Conservation (phyloP, 2,329 filamentous ascomycete genomes). For the Ceratocystis variospora region DNA sequence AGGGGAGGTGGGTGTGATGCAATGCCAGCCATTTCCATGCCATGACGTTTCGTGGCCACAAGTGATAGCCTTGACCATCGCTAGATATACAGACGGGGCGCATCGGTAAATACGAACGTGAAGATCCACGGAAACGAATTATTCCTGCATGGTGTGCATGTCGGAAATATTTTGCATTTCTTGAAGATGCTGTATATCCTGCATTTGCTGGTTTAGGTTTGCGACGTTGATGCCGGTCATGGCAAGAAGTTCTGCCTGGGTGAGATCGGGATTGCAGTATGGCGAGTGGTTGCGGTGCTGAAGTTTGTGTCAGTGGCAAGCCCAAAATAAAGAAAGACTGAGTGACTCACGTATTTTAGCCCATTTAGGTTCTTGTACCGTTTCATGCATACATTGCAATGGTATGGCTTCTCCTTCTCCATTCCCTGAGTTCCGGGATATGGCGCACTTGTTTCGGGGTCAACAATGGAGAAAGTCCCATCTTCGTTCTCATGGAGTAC, state of each 20-base stretch:
- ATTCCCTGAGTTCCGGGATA: slow-evolving; percentile 97
- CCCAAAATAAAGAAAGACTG: neutral
- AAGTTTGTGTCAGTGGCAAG: neutral
- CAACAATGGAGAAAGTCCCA: slow-evolving; percentile 95
- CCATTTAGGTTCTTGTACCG: slow-evolving; percentile 98
- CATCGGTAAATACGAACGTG: neutral
- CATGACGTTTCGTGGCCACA: neutral
- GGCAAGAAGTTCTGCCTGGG: slow-evolving; percentile 18
- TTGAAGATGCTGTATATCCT: slow-evolving; percentile 15
- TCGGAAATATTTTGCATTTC: slow-evolving; percentile 17
- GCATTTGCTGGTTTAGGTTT: slow-evolving; percentile 15
- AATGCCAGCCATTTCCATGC: neutral
- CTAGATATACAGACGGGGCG: neutral
- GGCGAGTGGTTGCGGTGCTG: slow-evolving; percentile 21
- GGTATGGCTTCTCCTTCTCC: slow-evolving; percentile 99
- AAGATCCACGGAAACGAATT: neutral
- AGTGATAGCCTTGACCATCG: slow-evolving; percentile 1
- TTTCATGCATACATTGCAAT: slow-evolving; percentile 93
- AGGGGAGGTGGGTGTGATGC: neutral
- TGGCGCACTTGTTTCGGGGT: slow-evolving; percentile 83
- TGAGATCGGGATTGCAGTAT: slow-evolving; percentile 21
- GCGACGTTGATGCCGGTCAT: slow-evolving; percentile 18
- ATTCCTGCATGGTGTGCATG: slow-evolving; percentile 18
- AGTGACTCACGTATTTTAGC: slow-evolving; percentile 66
- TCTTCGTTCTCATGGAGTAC: slow-evolving; percentile 93